A percentile compares a stretch with the other conserved stretches of the same genome.
phyloP scores from a whole-genome alignment of 2,329 filamentous ascomycete genomes.

The Penicillium sp. region DNA sequence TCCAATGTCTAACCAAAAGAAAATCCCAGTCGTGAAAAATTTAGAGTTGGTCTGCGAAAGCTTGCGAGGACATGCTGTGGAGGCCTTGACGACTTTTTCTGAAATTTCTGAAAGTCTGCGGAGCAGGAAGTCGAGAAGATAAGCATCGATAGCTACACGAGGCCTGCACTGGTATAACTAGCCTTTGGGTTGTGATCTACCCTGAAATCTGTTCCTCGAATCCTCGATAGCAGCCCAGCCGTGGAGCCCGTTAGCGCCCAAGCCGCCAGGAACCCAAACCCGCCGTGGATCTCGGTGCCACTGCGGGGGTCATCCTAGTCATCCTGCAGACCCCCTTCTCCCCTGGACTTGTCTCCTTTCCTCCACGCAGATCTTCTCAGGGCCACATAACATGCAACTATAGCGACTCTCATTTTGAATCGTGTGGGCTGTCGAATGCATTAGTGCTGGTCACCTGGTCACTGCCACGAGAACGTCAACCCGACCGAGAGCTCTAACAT shows the following conservation, averaged over 20 bases:
- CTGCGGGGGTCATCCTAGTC: background rate
- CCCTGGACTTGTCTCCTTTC: background rate
- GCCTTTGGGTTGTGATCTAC: too few relatives aligned
- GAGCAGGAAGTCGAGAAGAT: too few relatives aligned
- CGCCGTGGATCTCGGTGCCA: conserved; percentile 2
- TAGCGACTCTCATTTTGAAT: background rate
- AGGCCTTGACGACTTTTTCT: too few relatives aligned
- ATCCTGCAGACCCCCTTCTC: background rate
- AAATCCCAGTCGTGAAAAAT: too few relatives aligned
- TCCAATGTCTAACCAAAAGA: too few relatives aligned
- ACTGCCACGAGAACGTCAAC: conserved; percentile 5
- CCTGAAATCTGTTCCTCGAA: too few relatives aligned
- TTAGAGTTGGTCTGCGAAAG: too few relatives aligned
- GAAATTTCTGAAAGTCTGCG: too few relatives aligned
- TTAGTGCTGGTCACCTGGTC: conserved; percentile 5
- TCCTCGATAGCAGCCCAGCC: background rate
- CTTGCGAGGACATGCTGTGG: too few relatives aligned
- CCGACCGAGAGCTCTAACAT: conserved; percentile 2
- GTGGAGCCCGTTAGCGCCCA: conserved; percentile 2
- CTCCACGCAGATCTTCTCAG: background rate
- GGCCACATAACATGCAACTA: background rate
- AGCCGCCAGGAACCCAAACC: conserved; percentile 6
- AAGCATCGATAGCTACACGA: too few relatives aligned
- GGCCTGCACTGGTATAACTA: too few relatives aligned
- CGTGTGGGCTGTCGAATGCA: background rate